Evolutionary conservation across 1,284 basidiomycete species (phyloP).

Genomic region (Cutaneotrichosporon spelunceum): DNA sequence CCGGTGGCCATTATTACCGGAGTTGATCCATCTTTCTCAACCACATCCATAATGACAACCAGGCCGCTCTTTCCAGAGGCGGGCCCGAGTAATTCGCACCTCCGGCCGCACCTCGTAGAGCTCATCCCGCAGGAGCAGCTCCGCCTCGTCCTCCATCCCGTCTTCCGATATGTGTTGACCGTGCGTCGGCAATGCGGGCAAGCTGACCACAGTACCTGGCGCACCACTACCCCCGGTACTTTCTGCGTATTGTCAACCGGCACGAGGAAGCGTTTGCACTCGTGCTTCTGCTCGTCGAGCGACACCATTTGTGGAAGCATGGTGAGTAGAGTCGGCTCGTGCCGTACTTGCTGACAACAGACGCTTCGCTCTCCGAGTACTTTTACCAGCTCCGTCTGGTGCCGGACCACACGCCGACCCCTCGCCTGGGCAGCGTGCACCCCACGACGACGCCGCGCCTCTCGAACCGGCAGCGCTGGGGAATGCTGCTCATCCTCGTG

Average conservation of each 20-base stretch:
- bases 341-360: conserved; percentile 23
- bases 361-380: conserved; percentile 49
- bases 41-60: not conserved
- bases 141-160: conserved; percentile 85
- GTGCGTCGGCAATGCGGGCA: conserved; percentile 55
- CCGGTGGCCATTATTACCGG: not conserved
- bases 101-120: conserved; percentile 86
- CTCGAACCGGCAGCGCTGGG: conserved; percentile 50
- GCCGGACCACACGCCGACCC: conserved; percentile 30
- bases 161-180: conserved; percentile 88
- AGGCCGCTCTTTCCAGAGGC: conserved; percentile 19
- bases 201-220: conserved; percentile 72
- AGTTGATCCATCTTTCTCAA: not conserved
- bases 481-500: conserved; percentile 75
- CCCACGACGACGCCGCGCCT: conserved; percentile 23
- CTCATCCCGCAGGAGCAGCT: conserved; percentile 94
- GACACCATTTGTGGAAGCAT: conserved; percentile 79
- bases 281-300: conserved; percentile 84
- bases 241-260: conserved; percentile 83
- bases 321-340: conserved; percentile 54
- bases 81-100: conserved; percentile 20
- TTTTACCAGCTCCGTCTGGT: conserved; percentile 44
- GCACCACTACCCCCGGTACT: conserved; percentile 88
- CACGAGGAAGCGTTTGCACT: conserved; percentile 95
- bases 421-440: conserved; percentile 27